Conservation (phyloP, 2,329 filamentous ascomycete species). For the Torrubiella hemipterigena region DNA sequence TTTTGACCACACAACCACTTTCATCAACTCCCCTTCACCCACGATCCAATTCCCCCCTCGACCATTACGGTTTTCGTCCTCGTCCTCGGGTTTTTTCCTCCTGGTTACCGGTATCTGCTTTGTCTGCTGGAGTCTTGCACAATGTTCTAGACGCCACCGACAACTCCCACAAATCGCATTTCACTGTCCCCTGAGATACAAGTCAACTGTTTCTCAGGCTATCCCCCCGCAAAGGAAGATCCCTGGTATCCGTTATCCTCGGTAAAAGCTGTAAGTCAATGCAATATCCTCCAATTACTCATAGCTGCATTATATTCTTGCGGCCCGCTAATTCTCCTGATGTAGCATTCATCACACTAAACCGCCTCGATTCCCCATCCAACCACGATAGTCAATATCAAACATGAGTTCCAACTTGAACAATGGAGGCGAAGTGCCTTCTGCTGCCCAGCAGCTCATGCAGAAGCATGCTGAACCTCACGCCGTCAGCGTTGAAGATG, state of each 20-base stretch:
- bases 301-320: too few species aligned
- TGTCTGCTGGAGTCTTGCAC: conserved; percentile 19
- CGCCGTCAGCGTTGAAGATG: conserved; percentile 67
- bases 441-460: conserved; percentile 50
- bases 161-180: conserved; percentile 4
- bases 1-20: conserved; percentile 17
- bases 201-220: conserved; percentile 1
- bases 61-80: conserved; percentile 17
- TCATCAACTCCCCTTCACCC: conserved; percentile 13
- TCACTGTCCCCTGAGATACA: conserved; percentile 2
- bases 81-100: conserved; percentile 25
- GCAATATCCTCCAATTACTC: too few species aligned
- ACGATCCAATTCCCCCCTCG: conserved; percentile 11
- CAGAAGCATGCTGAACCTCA: conserved; percentile 47
- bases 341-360: background rate
- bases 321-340: conserved; percentile 1
- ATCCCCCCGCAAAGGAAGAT: background rate
- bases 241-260: too few species aligned
- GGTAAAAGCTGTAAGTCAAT: too few species aligned
- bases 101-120: conserved; percentile 27
- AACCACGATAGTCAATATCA: conserved; percentile 8
- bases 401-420: conserved; percentile 28
- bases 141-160: conserved; percentile 24
- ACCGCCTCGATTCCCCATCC: conserved; percentile 5
- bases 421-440: conserved; percentile 26